These are phyloP conservation scores for Galerina sulciceps DNA, from an alignment of 768 basidiomycete species.

Conservation along the genomic window DNA sequence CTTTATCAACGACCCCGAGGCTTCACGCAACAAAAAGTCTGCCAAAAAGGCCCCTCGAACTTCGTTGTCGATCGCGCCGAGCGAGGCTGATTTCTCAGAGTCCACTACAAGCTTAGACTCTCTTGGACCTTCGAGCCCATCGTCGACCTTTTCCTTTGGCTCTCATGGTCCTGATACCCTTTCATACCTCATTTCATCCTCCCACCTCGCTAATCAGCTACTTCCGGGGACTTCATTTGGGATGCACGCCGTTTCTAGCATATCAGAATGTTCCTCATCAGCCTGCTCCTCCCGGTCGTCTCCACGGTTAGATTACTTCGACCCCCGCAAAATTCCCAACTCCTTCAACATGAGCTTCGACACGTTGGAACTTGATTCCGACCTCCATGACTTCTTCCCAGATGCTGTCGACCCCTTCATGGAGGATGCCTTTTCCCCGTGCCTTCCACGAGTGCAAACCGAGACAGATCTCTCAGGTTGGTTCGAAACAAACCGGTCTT, in stretches of 20 bases:
- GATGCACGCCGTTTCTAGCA: slow-evolving; percentile 26
- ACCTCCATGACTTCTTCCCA: slow-evolving; percentile 36
- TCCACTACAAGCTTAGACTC: slow-evolving; percentile 20
- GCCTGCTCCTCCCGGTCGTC: slow-evolving; percentile 41
- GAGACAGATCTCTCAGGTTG: slow-evolving; percentile 35
- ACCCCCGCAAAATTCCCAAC: slow-evolving; percentile 29
- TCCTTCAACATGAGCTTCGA: slow-evolving; percentile 38
- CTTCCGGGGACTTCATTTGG: slow-evolving; percentile 20
- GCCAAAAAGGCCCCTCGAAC: slow-evolving; percentile 32
- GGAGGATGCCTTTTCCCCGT: slow-evolving; percentile 35
- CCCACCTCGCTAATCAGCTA: slow-evolving; percentile 17
- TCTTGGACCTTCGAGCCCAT: slow-evolving; percentile 24
- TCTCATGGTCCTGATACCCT: slow-evolving; percentile 18
- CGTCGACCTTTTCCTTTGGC: slow-evolving; percentile 19
- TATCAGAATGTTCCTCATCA: slow-evolving; percentile 37
- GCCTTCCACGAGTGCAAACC: slow-evolving; percentile 26
- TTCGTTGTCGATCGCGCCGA: slow-evolving; percentile 15
- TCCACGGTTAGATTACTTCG: slow-evolving; percentile 42
- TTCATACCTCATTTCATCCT: slow-evolving; percentile 23
- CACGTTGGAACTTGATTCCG: slow-evolving; percentile 31
- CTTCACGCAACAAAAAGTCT: slow-evolving; percentile 42
- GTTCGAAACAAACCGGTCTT: slow-evolving; percentile 39
- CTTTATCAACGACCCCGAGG: slow-evolving; percentile 56
- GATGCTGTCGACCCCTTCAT: slow-evolving; percentile 42
- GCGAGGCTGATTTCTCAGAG: slow-evolving; percentile 20